These are phyloP conservation scores for Oropetium thomaeum DNA, from an alignment of 176 grass and related monocot genomes.

Conservation along the genomic window DNA sequence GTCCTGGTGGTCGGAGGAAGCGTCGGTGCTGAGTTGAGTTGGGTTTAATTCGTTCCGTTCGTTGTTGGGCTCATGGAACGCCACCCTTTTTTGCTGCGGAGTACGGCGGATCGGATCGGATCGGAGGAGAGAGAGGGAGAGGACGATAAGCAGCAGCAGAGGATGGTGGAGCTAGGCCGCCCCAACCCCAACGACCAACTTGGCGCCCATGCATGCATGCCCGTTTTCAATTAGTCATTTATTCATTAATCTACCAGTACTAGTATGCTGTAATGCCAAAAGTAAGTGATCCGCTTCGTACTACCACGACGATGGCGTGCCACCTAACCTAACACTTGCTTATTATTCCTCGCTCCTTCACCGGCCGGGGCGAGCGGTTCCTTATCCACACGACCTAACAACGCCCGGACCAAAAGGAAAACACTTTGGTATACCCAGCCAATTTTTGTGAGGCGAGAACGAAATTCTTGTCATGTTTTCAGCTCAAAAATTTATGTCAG, in stretches of 20 bases:
- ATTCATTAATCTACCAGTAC: neutral
- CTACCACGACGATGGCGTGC: slow-evolving; percentile 26
- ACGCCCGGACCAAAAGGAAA: neutral
- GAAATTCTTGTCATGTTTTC: no score
- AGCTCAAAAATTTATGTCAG: no score
- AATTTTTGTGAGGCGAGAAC: no score
- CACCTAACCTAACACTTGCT: no score
- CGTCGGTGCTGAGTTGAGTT: no score
- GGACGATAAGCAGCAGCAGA: no score
- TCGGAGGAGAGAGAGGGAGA: neutral
- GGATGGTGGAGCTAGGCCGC: slow-evolving; percentile 30
- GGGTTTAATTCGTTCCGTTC: no score
- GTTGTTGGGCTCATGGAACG: neutral
- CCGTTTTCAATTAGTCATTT: neutral
- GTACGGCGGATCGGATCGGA: no score
- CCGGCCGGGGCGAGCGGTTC: no score
- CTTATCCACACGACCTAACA: slow-evolving; percentile 45
- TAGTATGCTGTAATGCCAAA: slow-evolving; percentile 3
- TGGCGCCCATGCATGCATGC: neutral
- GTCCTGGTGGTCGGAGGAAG: no score
- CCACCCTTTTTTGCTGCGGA: neutral
- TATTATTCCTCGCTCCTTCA: no score
- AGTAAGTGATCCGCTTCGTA: neutral
- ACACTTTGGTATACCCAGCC: no score
- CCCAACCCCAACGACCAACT: slow-evolving; percentile 29